Conservation (phyloP, 2,329 filamentous ascomycete species). For the Aspergillus hortae region DNA sequence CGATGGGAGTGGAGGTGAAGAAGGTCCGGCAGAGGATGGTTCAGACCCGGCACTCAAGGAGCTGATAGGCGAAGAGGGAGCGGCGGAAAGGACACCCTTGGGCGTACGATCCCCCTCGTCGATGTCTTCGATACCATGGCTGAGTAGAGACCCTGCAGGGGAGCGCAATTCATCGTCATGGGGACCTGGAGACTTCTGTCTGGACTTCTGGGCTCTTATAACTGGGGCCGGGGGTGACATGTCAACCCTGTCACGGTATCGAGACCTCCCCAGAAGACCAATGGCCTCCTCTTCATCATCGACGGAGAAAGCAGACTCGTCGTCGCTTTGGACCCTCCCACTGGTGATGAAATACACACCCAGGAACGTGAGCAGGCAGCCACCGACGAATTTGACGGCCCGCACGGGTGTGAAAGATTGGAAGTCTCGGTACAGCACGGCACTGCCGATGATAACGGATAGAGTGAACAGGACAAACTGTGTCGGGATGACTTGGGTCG, state of each 20-base stretch:
- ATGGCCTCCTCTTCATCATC: conserved; percentile 58
- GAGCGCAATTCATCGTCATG: conserved; percentile 22
- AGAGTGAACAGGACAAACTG: conserved; percentile 97
- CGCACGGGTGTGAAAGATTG: conserved; percentile 72
- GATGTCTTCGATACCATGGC: conserved; percentile 28
- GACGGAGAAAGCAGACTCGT: conserved; percentile 63
- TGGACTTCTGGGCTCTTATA: conserved; percentile 15
- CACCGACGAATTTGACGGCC: conserved; percentile 80
- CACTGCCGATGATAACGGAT: conserved; percentile 90
- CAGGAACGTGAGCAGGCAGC: conserved; percentile 87
- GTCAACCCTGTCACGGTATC: conserved; percentile 34
- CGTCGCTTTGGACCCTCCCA: conserved; percentile 60
- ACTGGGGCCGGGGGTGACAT: conserved; percentile 22
- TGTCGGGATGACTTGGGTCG: conserved; percentile 94
- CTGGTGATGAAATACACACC: conserved; percentile 98
- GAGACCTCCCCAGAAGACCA: conserved; percentile 37
- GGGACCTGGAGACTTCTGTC: conserved; percentile 11
- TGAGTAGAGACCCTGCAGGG: conserved; percentile 31
- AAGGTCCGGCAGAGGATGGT: conserved; percentile 19
- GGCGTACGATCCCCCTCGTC: conserved; percentile 33
- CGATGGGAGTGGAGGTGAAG: conserved; percentile 29
- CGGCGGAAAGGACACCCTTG: conserved; percentile 29
- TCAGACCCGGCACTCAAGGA: conserved; percentile 32
- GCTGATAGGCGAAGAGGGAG: conserved; percentile 28
- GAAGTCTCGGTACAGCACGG: conserved; percentile 91